phyloP scores from a whole-genome alignment of 139 green algal genomes.

The Haematococcus lacustris region DNA sequence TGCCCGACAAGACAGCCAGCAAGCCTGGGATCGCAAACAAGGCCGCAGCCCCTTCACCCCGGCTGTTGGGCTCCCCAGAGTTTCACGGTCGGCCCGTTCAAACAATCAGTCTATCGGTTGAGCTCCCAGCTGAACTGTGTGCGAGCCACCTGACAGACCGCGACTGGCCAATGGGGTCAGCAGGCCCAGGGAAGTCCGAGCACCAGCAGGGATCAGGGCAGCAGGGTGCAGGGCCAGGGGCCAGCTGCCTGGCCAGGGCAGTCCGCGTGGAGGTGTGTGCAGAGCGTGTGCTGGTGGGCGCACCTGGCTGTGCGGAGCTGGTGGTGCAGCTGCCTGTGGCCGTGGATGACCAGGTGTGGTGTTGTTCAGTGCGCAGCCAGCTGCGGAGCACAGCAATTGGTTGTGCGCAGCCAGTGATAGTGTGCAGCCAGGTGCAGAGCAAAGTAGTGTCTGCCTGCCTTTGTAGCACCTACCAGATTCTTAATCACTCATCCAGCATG shows the following conservation, averaged over 20 bases:
- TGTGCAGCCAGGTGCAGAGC: no score
- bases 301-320: slow-evolving; percentile 8
- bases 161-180: neutral
- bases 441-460: no score
- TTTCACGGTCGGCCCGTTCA: neutral
- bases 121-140: neutral
- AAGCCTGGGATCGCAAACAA: no score
- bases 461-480: no score
- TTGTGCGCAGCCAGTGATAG: no score
- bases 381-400: no score
- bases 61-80: neutral
- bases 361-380: no score
- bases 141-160: no score
- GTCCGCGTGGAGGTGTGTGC: slow-evolving; percentile 4
- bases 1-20: neutral
- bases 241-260: neutral
- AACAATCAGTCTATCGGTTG: neutral
- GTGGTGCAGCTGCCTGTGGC: slow-evolving; percentile 2
- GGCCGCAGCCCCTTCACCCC: no score
- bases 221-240: neutral
- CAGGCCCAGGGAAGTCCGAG: neutral
- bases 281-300: neutral
- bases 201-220: neutral
- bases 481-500: no score
- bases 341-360: neutral